Evolutionary conservation across 306 rosid genomes (phyloP), one percentile per base, ranked within the genome.

Genomic region (Rosa rugosa): DNA sequence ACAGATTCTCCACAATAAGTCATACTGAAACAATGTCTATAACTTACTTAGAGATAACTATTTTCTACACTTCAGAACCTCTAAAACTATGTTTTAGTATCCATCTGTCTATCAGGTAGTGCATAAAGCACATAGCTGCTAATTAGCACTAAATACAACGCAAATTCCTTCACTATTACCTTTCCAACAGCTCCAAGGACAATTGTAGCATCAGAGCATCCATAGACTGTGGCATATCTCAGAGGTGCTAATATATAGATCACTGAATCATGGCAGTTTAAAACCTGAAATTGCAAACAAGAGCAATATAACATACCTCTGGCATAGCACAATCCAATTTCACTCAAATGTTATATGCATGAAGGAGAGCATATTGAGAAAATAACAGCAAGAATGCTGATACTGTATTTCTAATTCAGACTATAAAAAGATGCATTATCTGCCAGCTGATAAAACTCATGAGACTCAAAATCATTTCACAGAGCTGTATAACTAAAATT

Each of bases 141-240:
- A 75, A 10, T 23, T 34, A 42, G n/a, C 70, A 41, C 17, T 42
- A 77, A 64, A 44, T 67, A 85, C 56, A 23, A 76, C 6, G 20
- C 38, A 45, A 70, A 67, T 62, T 54, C 11, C 57, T 51, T 73
- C 71, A 36, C n/a, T 25, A 66, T 89, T 90, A 96, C 99, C 98
- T 93, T 96, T 80, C 99, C 99, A 82, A 96, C 98, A 68, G 99
- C 98, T 82, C 99, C 99, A 75, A 96, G 76, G 80, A 96, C 92
- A 71, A 96, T 87, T 46, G 99, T 96, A 73, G 96, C 85, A 90
- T 96, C 99, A 56, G 99, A 96, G 87, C 98, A 91, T 78, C 99
- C 99, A 87, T 93, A 90, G 73, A 96, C 83, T 47, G 97, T 96
- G 80, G 94, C 98, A 71, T 90, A 96, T 88, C 91, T 86, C 91